These are phyloP conservation scores for Pseudoscleropodium purum DNA, from an alignment of 225 moss, liverwort and hornwort genomes.

Conservation along the genomic window DNA sequence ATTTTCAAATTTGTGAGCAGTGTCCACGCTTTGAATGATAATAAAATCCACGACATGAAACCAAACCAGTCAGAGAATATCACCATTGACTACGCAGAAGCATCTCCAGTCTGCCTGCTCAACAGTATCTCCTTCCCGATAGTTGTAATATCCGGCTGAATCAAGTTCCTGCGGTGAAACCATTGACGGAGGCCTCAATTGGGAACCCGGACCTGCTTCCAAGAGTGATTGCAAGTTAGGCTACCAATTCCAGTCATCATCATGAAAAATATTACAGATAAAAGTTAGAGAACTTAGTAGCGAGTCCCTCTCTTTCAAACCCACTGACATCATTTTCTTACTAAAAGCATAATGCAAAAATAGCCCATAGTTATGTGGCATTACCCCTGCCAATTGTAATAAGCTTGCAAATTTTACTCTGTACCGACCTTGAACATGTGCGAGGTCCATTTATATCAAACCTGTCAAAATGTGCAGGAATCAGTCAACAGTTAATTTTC, in stretches of 20 bases:
- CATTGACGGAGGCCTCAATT: constrained; percentile 34
- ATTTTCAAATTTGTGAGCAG: neutral
- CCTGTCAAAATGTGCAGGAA: constrained; percentile 20
- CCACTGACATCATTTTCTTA: neutral
- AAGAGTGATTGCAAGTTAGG: neutral
- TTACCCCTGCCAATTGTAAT: constrained; percentile 66
- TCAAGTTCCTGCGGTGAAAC: constrained; percentile 37
- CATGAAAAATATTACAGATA: neutral
- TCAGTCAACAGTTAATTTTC: neutral
- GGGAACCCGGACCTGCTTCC: constrained; percentile 44
- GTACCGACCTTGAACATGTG: constrained; percentile 34
- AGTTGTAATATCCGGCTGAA: constrained; percentile 25
- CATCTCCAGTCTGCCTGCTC: constrained; percentile 79
- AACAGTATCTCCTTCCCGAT: constrained; percentile 54
- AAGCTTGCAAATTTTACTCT: constrained; percentile 51
- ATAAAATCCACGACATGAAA: neutral
- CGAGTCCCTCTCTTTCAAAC: neutral
- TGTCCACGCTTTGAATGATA: neutral
- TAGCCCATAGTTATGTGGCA: neutral
- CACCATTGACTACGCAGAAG: constrained; percentile 61
- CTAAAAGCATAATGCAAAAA: neutral
- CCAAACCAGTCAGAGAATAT: neutral
- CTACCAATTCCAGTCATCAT: neutral
- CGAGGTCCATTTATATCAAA: constrained; percentile 63
- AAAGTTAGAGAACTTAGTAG: neutral